Evolutionary conservation across 2,329 filamentous ascomycete species (phyloP).

Genomic region (Trichoderma pleuroti): DNA sequence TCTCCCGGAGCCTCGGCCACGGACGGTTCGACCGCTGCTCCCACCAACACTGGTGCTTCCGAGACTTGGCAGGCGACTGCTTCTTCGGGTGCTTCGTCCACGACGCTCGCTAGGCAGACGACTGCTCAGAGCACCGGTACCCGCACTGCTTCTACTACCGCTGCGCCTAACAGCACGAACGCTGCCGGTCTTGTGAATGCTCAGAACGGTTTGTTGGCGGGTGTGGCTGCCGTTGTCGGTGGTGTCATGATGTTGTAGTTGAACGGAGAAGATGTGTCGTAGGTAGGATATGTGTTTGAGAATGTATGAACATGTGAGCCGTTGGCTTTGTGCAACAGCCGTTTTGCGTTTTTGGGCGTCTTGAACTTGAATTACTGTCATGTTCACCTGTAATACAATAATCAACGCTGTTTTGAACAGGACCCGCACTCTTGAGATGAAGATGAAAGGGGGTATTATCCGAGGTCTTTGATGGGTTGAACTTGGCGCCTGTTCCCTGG

Average conservation of each 20-base stretch:
- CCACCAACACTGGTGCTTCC: slow-evolving; percentile 18
- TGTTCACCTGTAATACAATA: not conserved
- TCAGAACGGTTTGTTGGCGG: slow-evolving; percentile 35
- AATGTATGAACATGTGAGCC: not conserved
- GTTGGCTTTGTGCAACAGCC: not conserved
- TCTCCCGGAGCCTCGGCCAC: slow-evolving; percentile 15
- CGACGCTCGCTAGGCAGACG: slow-evolving; percentile 4
- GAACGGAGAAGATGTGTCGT: not conserved
- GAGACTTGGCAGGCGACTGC: slow-evolving; percentile 11
- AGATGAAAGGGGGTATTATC: not conserved
- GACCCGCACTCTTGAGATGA: not conserved
- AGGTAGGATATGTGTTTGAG: not conserved
- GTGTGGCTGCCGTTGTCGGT: slow-evolving; percentile 34
- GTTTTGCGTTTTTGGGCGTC: not conserved
- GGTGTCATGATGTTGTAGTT: slow-evolving; percentile 36
- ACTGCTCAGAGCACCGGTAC: not conserved
- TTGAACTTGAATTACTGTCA: not conserved
- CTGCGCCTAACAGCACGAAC: slow-evolving; percentile 24
- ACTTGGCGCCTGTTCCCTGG: not conserved
- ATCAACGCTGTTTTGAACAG: not conserved
- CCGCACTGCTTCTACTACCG: slow-evolving; percentile 22
- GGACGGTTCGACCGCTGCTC: slow-evolving; percentile 17
- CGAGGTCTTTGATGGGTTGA: not conserved
- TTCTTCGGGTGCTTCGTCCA: slow-evolving; percentile 17
- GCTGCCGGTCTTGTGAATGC: slow-evolving; percentile 33